A percentile compares a stretch with the other conserved stretches of the same genome.
These are phyloP conservation scores for Citrus medica DNA, from an alignment of 345 rosid genomes.

Conservation along the genomic window DNA sequence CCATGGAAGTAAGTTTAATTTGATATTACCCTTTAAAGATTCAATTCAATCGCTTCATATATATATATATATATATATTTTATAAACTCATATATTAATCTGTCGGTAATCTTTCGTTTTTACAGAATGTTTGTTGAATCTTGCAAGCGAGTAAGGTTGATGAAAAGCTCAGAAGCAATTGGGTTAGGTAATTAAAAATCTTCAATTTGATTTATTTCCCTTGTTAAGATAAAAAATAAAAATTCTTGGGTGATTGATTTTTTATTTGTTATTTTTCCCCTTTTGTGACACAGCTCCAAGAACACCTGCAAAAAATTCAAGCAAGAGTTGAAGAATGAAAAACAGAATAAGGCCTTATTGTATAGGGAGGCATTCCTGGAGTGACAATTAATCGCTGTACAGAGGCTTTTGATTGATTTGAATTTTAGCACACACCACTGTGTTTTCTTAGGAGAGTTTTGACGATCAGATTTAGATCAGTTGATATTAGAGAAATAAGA, in stretches of 20 bases:
- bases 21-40: not conserved
- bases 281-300: slow-evolving; percentile 27
- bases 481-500: not conserved
- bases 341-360: no score
- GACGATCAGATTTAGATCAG: not conserved
- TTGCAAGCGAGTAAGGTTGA: slow-evolving; percentile 68
- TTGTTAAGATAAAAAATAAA: no score
- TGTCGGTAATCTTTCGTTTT: not conserved
- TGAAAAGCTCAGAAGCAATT: slow-evolving; percentile 53
- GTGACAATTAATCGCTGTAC: slow-evolving; percentile 20
- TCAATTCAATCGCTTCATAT: not conserved
- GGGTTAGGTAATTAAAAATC: slow-evolving; percentile 30
- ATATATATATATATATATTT: not conserved
- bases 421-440: no score
- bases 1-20: slow-evolving; percentile 72
- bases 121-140: slow-evolving; percentile 69
- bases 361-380: not conserved
- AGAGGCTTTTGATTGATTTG: slow-evolving; percentile 22
- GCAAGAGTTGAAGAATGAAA: slow-evolving; percentile 21
- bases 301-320: slow-evolving; percentile 31
- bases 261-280: not conserved
- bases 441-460: slow-evolving; percentile 2
- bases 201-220: not conserved
- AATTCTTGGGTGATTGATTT: not conserved
- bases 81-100: not conserved